Evolutionary conservation across 148 eudicot genomes (phyloP).

Genomic region (Euryodendron excelsum): DNA sequence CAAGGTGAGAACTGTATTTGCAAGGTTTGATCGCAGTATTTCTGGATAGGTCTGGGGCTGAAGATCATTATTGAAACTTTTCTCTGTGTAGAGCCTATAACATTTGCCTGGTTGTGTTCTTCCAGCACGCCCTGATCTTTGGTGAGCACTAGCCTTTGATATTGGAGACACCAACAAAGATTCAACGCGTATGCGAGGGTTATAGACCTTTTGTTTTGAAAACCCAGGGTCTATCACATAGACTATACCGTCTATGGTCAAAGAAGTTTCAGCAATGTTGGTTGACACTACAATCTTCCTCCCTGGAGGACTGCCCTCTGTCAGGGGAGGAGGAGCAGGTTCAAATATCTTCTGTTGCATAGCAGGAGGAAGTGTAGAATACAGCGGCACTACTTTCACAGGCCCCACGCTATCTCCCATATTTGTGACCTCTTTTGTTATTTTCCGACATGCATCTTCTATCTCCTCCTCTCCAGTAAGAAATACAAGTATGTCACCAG

Average conservation of each 20-base stretch:
- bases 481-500: constrained; percentile 58
- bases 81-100: constrained; percentile 71
- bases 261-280: constrained; percentile 74
- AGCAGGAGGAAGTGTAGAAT: constrained; percentile 34
- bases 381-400: constrained; percentile 31
- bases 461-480: constrained; percentile 39
- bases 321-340: constrained; percentile 36
- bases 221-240: constrained; percentile 75
- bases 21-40: constrained; percentile 80
- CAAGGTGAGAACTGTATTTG: constrained; percentile 77
- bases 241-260: constrained; percentile 76
- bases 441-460: constrained; percentile 29
- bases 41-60: constrained; percentile 91
- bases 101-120: constrained; percentile 81
- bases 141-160: constrained; percentile 79
- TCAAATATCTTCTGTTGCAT: constrained; percentile 39
- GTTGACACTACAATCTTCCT: constrained; percentile 76
- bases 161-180: constrained; percentile 75
- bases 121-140: constrained; percentile 83
- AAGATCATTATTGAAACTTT: constrained; percentile 75
- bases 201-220: constrained; percentile 68
- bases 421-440: constrained; percentile 27
- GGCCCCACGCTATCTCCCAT: constrained; percentile 29
- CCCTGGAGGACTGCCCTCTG: constrained; percentile 73
- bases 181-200: constrained; percentile 74